Evolutionary conservation across 257 asterid species (phyloP).

Genomic region (Solanum bukasovii): DNA sequence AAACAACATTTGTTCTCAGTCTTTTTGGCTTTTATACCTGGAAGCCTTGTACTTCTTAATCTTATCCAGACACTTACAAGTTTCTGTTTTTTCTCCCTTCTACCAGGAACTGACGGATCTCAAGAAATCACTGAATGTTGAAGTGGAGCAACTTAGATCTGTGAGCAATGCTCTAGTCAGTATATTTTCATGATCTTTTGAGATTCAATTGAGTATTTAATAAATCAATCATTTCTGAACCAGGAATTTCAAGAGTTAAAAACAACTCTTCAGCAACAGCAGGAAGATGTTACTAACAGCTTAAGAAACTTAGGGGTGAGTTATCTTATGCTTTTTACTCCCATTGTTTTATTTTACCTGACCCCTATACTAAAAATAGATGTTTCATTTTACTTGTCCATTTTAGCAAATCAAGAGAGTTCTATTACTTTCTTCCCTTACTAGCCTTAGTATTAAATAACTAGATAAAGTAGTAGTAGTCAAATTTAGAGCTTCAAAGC

Average conservation of each 20-base stretch:
- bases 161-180: conserved; percentile 32
- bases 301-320: conserved; percentile 63
- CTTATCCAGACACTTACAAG: neutral
- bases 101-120: conserved; percentile 75
- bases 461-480: neutral
- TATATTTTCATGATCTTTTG: neutral
- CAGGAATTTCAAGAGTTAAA: conserved; percentile 89
- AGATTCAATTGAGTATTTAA: neutral
- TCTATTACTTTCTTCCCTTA: neutral
- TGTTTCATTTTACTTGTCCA: neutral
- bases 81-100: neutral
- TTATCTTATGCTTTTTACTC: neutral
- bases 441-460: too few relatives aligned
- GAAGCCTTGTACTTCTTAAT: neutral
- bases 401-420: neutral
- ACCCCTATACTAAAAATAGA: neutral
- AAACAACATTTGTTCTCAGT: neutral
- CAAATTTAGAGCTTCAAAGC: neutral
- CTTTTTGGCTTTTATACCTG: neutral
- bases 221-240: neutral
- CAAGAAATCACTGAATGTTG: conserved; percentile 56
- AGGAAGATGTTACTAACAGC: conserved; percentile 76
- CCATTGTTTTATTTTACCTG: neutral
- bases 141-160: conserved; percentile 82
- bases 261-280: conserved; percentile 90